These are phyloP conservation scores for Clausena lansium DNA, from an alignment of 345 rosid genomes.

Conservation along the genomic window DNA sequence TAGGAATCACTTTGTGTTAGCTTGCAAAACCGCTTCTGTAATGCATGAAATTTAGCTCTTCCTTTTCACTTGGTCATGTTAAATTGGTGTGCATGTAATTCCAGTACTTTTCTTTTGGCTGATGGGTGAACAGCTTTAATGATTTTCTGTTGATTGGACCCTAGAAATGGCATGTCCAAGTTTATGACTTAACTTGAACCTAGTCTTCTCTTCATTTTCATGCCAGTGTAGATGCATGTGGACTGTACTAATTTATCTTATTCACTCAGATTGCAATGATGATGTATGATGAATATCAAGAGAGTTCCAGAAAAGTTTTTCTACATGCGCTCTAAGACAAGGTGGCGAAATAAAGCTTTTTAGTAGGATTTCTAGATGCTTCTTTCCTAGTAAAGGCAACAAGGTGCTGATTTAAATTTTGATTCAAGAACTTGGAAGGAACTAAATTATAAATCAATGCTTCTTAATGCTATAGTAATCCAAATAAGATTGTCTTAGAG, in stretches of 20 bases:
- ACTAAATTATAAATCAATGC: conserved; percentile 3
- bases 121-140: neutral
- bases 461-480: conserved; percentile 4
- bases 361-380: conserved; percentile 26
- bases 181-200: conserved; percentile 14
- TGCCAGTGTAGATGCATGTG: conserved; percentile 20
- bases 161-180: neutral
- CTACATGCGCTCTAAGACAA: conserved; percentile 54
- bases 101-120: neutral
- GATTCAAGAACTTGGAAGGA: conserved; percentile 2
- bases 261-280: conserved; percentile 96
- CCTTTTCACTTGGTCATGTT: neutral
- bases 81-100: neutral
- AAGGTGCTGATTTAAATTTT: conserved; percentile 11
- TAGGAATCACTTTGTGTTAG: neutral
- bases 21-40: neutral
- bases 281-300: conserved; percentile 83
- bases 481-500: neutral
- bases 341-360: conserved; percentile 52
- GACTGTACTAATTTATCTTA: conserved; percentile 49
- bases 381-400: conserved; percentile 21
- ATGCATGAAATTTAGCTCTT: conserved; percentile 9
- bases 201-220: conserved; percentile 13
- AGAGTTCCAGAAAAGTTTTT: conserved; percentile 49
- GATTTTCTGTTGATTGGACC: neutral